phyloP scores from a whole-genome alignment of 108 stramenopile genomes.

The Skeletonema menzelii region DNA sequence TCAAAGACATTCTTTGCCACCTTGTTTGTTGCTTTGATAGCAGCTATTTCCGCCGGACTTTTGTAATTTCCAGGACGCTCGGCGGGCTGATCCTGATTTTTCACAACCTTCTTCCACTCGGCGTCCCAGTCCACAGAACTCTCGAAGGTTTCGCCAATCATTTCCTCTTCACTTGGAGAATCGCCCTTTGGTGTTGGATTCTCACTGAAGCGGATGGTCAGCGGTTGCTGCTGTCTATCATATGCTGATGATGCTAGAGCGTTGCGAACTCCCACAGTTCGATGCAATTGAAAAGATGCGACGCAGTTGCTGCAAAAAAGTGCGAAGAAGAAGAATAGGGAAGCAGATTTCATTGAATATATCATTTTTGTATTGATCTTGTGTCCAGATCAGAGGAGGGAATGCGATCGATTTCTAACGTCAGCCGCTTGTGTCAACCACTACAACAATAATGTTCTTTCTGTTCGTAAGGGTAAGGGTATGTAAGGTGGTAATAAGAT shows the following conservation, averaged over 20 bases:
- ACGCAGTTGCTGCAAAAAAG: not conserved
- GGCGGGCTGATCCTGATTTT: constrained; percentile 31
- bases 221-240: not conserved
- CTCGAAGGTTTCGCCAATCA: constrained; percentile 7
- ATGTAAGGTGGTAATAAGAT: too few relatives aligned
- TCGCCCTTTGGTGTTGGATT: constrained; percentile 8
- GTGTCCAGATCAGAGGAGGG: not conserved
- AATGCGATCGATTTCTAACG: not conserved
- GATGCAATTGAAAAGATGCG: constrained; percentile 10
- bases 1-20: constrained; percentile 47
- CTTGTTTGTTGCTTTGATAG: constrained; percentile 34
- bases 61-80: constrained; percentile 32
- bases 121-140: constrained; percentile 42
- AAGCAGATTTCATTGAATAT: not conserved
- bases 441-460: too few relatives aligned
- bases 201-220: constrained; percentile 13
- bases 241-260: constrained; percentile 1
- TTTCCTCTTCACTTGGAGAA: constrained; percentile 1
- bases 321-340: not conserved
- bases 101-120: constrained; percentile 46
- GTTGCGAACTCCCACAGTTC: not conserved
- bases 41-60: constrained; percentile 29
- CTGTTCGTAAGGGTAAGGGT: too few relatives aligned
- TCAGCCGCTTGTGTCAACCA: not conserved
- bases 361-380: not conserved